phyloP scores from a whole-genome alignment of 495 filamentous ascomycete genomes.

The Penicillium cosmopolitanum region DNA sequence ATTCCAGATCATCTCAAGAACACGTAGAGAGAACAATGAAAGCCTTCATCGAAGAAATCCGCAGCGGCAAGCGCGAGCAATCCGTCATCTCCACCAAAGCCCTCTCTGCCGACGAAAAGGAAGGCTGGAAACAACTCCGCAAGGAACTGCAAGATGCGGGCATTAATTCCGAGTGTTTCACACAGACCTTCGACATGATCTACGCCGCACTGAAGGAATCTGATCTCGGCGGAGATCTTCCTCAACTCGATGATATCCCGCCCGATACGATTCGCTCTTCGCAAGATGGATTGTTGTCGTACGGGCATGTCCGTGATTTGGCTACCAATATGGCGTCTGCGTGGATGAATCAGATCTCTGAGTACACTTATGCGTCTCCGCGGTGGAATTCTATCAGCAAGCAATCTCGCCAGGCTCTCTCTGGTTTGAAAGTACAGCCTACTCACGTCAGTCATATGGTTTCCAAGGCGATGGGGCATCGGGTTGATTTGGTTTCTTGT shows the following conservation, averaged over 20 bases:
- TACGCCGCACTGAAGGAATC: neutral
- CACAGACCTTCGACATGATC: slow-evolving; percentile 1
- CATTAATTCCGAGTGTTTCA: neutral
- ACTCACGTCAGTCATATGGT: slow-evolving; percentile 1
- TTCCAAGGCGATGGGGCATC: neutral
- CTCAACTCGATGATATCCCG: neutral
- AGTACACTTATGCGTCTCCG: neutral
- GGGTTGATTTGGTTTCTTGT: slow-evolving; percentile 1
- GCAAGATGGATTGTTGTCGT: neutral
- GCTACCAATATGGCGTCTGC: slow-evolving; percentile 2
- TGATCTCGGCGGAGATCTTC: neutral
- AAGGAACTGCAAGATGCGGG: slow-evolving; percentile 3
- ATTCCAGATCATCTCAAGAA: slow-evolving; percentile 4
- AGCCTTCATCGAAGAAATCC: slow-evolving; percentile 2
- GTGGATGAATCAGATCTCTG: slow-evolving; percentile 4
- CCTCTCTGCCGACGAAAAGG: neutral
- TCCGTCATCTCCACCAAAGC: slow-evolving; percentile 1
- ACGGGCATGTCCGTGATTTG: neutral
- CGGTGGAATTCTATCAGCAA: slow-evolving; percentile 3
- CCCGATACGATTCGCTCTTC: neutral
- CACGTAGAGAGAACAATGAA: slow-evolving; percentile 3
- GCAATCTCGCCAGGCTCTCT: neutral
- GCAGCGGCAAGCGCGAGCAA: slow-evolving; percentile 5
- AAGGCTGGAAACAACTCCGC: slow-evolving; percentile 4
- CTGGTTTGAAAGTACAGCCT: neutral